Evolutionary conservation across 2,329 filamentous ascomycete species (phyloP).

Genomic region (Colletotrichum echinochloae): DNA sequence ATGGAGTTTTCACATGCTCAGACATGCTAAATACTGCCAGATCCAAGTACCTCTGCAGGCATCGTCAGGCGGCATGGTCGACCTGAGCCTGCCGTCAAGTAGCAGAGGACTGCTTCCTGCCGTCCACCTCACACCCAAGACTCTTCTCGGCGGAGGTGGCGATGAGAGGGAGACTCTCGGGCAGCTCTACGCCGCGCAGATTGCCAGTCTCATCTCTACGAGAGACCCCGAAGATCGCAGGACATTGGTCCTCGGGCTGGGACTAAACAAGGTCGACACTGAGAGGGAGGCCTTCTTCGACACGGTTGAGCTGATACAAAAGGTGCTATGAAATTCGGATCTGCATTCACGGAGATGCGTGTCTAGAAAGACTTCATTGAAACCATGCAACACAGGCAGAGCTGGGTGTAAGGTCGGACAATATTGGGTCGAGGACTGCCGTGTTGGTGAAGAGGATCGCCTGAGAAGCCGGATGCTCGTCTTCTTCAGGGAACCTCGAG

Average conservation of each 20-base stretch:
- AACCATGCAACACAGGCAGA: no score
- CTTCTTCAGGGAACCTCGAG: neutral
- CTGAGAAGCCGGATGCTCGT: neutral
- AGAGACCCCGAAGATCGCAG: conserved; percentile 74
- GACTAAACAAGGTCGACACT: conserved; percentile 63
- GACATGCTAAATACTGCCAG: conserved; percentile 53
- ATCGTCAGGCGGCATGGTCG: conserved; percentile 71
- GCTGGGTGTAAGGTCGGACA: neutral
- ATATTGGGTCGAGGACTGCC: neutral
- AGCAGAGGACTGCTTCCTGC: conserved; percentile 74
- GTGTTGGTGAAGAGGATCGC: neutral
- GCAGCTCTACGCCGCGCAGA: conserved; percentile 89
- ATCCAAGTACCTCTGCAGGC: conserved; percentile 83
- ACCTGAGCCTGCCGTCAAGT: conserved; percentile 66
- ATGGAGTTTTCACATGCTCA: neutral
- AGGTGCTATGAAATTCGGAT: conserved; percentile 58
- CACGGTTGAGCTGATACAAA: conserved; percentile 71
- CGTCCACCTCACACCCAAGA: conserved; percentile 85
- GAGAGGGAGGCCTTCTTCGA: conserved; percentile 72
- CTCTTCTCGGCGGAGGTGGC: conserved; percentile 85
- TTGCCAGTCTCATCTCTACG: conserved; percentile 82
- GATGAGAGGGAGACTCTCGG: conserved; percentile 84
- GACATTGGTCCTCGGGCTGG: conserved; percentile 72
- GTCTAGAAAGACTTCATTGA: no score
- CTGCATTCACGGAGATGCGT: neutral